Percentiles rank a stretch among this genome's conserved stretches.
Evolutionary conservation across 371 early-diverging fungal genomes (phyloP).

Genomic region (Mucor saturninus): DNA sequence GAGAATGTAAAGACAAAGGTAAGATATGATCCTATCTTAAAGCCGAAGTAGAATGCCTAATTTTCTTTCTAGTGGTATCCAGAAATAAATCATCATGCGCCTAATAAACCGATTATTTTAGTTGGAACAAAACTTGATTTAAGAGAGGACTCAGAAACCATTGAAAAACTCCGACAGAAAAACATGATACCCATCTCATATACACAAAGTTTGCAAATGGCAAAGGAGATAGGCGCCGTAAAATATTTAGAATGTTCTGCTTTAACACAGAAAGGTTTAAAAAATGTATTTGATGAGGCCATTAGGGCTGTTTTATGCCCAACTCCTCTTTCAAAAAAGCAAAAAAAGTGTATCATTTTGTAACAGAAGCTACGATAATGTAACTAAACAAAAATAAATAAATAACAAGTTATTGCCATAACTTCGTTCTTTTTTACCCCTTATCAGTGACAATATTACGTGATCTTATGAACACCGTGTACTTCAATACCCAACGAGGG

Average conservation of each 20-base stretch:
- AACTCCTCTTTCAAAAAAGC: slow-evolving; percentile 57
- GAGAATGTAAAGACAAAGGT: slow-evolving; percentile 85
- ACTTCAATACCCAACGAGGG: slow-evolving; percentile 1
- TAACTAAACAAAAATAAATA: no score
- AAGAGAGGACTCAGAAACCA: slow-evolving; percentile 62
- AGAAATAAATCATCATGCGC: slow-evolving; percentile 67
- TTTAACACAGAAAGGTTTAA: slow-evolving; percentile 86
- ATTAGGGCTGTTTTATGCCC: slow-evolving; percentile 90
- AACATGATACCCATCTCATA: slow-evolving; percentile 75
- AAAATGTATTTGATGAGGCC: slow-evolving; percentile 98
- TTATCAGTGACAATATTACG: background rate
- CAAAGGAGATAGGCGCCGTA: slow-evolving; percentile 79
- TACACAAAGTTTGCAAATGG: slow-evolving; percentile 73
- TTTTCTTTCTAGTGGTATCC: slow-evolving; percentile 59
- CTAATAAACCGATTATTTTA: slow-evolving; percentile 68
- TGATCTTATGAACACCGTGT: background rate
- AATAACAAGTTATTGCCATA: background rate
- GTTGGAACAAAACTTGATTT: slow-evolving; percentile 78
- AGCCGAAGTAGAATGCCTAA: background rate
- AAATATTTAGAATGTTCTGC: slow-evolving; percentile 91
- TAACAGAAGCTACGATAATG: slow-evolving; percentile 34
- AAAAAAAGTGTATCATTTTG: slow-evolving; percentile 76
- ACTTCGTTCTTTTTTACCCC: background rate
- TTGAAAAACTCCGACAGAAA: slow-evolving; percentile 68
- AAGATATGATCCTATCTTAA: slow-evolving; percentile 1